Conservation (phyloP, 306 rosid genomes). For the Citrullus colocynthis region DNA sequence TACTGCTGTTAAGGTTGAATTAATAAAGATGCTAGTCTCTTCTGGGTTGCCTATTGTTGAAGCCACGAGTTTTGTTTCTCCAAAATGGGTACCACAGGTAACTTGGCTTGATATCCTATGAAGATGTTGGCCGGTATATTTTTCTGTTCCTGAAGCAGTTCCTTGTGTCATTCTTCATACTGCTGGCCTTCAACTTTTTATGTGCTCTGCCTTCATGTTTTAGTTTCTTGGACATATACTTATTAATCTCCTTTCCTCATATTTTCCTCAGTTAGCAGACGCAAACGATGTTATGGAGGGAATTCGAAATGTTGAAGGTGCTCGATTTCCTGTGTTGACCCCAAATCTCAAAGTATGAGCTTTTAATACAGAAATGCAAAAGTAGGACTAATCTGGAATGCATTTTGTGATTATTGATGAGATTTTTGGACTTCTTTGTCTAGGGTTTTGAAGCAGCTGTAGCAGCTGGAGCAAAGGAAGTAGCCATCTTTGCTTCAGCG, state of each 20-base stretch:
- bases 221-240: not conserved
- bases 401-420: slow-evolving; percentile 8
- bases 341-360: slow-evolving; percentile 75
- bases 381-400: not conserved
- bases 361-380: slow-evolving; percentile 2
- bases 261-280: slow-evolving; percentile 59
- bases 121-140: not conserved
- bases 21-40: slow-evolving; percentile 67
- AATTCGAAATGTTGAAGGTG: slow-evolving; percentile 50
- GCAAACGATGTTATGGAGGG: slow-evolving; percentile 77
- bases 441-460: slow-evolving; percentile 93
- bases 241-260: not conserved
- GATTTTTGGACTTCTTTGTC: slow-evolving; percentile 10
- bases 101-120: not conserved
- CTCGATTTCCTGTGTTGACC: slow-evolving; percentile 67
- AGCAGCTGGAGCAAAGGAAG: slow-evolving; percentile 87
- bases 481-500: slow-evolving; percentile 85
- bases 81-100: slow-evolving; percentile 98
- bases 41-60: slow-evolving; percentile 72
- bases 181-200: not conserved
- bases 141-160: not conserved
- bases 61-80: slow-evolving; percentile 92
- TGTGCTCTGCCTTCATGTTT: not conserved
- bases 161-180: not conserved
- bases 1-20: slow-evolving; percentile 55